Evolutionary conservation across 2,329 filamentous ascomycete species (phyloP), one percentile per base, ranked within the genome.

Genomic region (Neodidymelliopsis sp.): DNA sequence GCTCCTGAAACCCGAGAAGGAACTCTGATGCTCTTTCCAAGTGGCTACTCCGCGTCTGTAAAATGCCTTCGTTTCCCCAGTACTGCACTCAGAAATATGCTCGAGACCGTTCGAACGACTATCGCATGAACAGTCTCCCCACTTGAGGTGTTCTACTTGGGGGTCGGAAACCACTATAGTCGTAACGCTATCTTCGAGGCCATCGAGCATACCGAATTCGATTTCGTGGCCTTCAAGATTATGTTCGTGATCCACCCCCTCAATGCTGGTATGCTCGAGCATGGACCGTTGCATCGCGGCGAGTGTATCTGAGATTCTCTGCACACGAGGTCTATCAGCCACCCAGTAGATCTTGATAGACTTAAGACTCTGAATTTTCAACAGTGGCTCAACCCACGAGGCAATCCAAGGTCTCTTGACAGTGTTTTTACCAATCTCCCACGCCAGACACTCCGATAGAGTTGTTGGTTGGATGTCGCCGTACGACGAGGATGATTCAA

Each of bases 301-400:
- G 6, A 58, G 11, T 4, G 56, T 60, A 18, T 57, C 50, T 37
- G 49, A 53, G 37, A 60, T 49, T 28, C 51, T 45, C 8, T 44
- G 53, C 7, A 59, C n/a, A 11, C 52, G 34, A 8, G 52, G 45
- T 12, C 52, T 49, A 27, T 61, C 51, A 16, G 54, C 54, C 13
- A 49, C 43, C 60, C 59, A 65, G 16, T 54, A 47, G 22, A 64
- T 29, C 13, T 41, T 40, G n/a, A 62, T 28, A 6, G 23, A 45
- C 28, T 61, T 51, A 9, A 63, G 53, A 7, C 28, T 44, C n/a
- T 45, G 16, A 4, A 62, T 31, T 11, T 53, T 47, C 13, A 63
- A 43, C 13, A 62, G 34, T 2, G 61, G 58, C 18, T 63, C 19
- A 8, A 64, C 34, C 60, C 61, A 64, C 12, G 49, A 46, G 28